Evolutionary conservation across 2,329 filamentous ascomycete species (phyloP).

Genomic region (Dothideomycetes sp.): DNA sequence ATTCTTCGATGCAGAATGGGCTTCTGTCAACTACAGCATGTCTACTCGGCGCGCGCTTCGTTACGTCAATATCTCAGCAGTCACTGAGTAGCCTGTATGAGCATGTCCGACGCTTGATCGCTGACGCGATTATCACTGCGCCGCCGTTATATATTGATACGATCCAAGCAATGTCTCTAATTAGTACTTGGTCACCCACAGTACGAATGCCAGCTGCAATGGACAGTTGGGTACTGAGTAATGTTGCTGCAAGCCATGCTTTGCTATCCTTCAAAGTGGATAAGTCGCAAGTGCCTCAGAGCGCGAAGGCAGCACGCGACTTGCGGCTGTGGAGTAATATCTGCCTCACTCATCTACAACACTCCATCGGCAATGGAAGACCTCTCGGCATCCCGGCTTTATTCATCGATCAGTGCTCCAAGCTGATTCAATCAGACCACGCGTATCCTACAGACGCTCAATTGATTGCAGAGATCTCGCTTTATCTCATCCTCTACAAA

Average conservation of each 20-base stretch:
- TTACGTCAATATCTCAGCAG: background rate
- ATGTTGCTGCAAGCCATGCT: slow-evolving; percentile 4
- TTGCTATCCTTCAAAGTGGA: slow-evolving; percentile 1
- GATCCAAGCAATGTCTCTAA: slow-evolving; percentile 1
- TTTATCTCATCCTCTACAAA: slow-evolving; percentile 6
- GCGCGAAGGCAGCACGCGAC: background rate
- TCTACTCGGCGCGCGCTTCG: slow-evolving; percentile 4
- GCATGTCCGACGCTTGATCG: slow-evolving; percentile 2
- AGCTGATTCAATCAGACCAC: background rate
- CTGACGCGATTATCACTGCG: slow-evolving; percentile 4
- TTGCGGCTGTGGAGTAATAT: slow-evolving; percentile 3
- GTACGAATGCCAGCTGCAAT: slow-evolving; percentile 4
- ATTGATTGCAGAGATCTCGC: slow-evolving; percentile 2
- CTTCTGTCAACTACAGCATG: slow-evolving; percentile 2
- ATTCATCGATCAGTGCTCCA: slow-evolving; percentile 3
- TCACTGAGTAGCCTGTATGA: slow-evolving; percentile 2
- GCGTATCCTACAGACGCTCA: background rate
- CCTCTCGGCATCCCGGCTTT: background rate
- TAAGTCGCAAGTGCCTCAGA: background rate
- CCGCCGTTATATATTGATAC: background rate
- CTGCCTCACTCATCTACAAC: slow-evolving; percentile 4
- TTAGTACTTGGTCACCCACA: slow-evolving; percentile 3
- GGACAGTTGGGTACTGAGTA: slow-evolving; percentile 6
- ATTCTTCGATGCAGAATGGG: background rate
- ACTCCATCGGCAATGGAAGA: slow-evolving; percentile 5